Evolutionary conservation across 345 rosid species (phyloP).

Genomic region (Gossypium turneri): DNA sequence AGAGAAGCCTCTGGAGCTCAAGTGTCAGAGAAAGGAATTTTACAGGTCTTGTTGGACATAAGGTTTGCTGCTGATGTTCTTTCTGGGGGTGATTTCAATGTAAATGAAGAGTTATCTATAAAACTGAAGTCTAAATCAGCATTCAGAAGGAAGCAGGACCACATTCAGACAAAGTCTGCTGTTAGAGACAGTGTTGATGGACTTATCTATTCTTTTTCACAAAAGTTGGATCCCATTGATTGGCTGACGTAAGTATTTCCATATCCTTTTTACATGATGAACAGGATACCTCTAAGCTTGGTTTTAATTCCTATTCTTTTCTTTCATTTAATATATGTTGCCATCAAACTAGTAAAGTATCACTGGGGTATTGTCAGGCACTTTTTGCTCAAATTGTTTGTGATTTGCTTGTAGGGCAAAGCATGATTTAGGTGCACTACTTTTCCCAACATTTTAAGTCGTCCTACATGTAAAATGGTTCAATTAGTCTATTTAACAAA

Average conservation of each 20-base stretch:
- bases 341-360: neutral
- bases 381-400: no score
- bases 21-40: constrained; percentile 91
- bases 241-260: constrained; percentile 83
- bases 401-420: no score
- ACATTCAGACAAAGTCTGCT: constrained; percentile 45
- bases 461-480: no score
- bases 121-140: constrained; percentile 47
- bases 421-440: no score
- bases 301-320: neutral
- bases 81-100: constrained; percentile 64
- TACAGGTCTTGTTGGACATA: constrained; percentile 81
- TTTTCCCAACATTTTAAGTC: no score
- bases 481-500: no score
- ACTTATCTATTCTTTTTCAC: constrained; percentile 51
- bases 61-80: constrained; percentile 82
- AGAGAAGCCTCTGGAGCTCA: constrained; percentile 55
- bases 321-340: neutral
- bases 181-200: constrained; percentile 54
- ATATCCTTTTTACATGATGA: constrained; percentile 2
- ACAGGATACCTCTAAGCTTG: constrained; percentile 1
- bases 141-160: constrained; percentile 68
- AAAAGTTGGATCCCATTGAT: constrained; percentile 94
- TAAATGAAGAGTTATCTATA: constrained; percentile 46
- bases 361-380: no score